phyloP scores from a whole-genome alignment of 2,329 filamentous ascomycete genomes.

The Colletotrichum coccodes region DNA sequence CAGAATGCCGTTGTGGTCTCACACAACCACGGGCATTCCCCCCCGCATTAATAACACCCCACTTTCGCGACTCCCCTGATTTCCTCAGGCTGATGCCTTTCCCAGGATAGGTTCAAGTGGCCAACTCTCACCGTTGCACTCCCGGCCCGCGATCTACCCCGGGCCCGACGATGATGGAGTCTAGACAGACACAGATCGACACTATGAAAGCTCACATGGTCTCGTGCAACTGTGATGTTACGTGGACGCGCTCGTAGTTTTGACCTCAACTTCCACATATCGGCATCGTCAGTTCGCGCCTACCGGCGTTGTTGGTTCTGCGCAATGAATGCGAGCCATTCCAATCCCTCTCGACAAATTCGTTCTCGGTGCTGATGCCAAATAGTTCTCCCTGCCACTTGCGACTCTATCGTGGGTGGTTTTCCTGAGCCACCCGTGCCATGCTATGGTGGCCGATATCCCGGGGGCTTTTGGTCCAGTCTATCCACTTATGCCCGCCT shows the following conservation, averaged over 20 bases:
- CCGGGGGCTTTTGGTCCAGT: slow-evolving; percentile 5
- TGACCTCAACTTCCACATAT: neutral
- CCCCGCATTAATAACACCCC: too few relatives aligned
- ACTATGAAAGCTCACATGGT: neutral
- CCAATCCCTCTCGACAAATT: neutral
- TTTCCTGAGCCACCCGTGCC: neutral
- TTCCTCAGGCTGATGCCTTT: slow-evolving; percentile 1
- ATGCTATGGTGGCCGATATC: slow-evolving; percentile 18
- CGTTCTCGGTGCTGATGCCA: neutral
- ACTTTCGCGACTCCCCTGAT: slow-evolving; percentile 6
- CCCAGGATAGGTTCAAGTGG: neutral
- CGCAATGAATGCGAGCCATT: neutral
- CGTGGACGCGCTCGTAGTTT: neutral
- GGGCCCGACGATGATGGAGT: neutral
- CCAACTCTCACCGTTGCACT: neutral
- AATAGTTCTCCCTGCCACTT: neutral
- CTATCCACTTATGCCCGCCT: neutral
- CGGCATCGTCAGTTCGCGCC: neutral
- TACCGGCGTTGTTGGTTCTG: neutral
- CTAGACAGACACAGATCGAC: too few relatives aligned
- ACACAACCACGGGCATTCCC: too few relatives aligned
- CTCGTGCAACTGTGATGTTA: neutral
- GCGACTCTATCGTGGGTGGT: neutral
- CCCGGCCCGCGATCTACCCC: slow-evolving; percentile 10
- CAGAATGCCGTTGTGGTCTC: too few relatives aligned